Conservation (phyloP, 805 yeast genomes). For the Schwanniomyces occidentalis region DNA sequence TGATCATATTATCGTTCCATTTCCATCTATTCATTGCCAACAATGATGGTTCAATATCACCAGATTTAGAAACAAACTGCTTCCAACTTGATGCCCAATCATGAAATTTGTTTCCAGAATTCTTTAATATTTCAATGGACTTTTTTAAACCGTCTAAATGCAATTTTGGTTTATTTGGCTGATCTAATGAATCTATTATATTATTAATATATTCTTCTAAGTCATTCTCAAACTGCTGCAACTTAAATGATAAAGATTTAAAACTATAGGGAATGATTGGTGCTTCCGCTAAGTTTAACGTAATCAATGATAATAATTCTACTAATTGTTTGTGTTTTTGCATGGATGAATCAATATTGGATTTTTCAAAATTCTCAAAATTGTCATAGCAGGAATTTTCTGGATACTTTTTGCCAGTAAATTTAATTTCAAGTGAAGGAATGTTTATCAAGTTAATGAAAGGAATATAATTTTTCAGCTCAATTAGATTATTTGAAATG, state of each 20-base stretch:
- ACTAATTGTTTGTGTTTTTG: slow-evolving; percentile 55
- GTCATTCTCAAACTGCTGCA: slow-evolving; percentile 48
- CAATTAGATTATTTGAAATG: slow-evolving; percentile 33
- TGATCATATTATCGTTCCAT: slow-evolving; percentile 70
- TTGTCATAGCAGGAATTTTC: slow-evolving; percentile 63
- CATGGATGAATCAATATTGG: slow-evolving; percentile 56
- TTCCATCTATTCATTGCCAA: slow-evolving; percentile 72
- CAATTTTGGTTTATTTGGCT: slow-evolving; percentile 18
- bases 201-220: slow-evolving; percentile 40
- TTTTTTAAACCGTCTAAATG: slow-evolving; percentile 23
- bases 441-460: slow-evolving; percentile 63
- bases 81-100: slow-evolving; percentile 68
- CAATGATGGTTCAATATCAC: slow-evolving; percentile 72
- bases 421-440: slow-evolving; percentile 66
- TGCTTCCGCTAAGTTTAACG: slow-evolving; percentile 64
- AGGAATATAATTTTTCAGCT: slow-evolving; percentile 67
- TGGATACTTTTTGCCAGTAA: slow-evolving; percentile 45
- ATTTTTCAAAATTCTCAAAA: slow-evolving; percentile 51
- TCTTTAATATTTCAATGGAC: slow-evolving; percentile 26
- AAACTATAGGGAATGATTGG: slow-evolving; percentile 77
- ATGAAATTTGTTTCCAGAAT: slow-evolving; percentile 45
- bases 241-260: slow-evolving; percentile 40
- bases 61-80: slow-evolving; percentile 32
- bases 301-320: slow-evolving; percentile 52
- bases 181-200: slow-evolving; percentile 15